A percentile compares a stretch with the other conserved stretches of the same genome.
phyloP scores from a whole-genome alignment of 2,329 filamentous ascomycete species.

The Ceratocystis variospora region DNA sequence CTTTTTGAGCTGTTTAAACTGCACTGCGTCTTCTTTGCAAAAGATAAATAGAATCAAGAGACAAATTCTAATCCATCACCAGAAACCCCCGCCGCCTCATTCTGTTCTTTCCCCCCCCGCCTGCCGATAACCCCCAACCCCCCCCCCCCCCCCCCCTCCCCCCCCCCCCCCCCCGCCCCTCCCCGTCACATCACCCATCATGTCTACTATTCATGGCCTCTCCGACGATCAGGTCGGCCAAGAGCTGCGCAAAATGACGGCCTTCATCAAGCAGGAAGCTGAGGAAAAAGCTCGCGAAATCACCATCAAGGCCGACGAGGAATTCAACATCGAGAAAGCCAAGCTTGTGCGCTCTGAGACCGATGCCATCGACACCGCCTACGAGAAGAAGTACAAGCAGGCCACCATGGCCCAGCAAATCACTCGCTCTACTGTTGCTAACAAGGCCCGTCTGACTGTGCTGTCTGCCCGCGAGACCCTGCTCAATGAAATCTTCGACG shows the following conservation, averaged over 20 bases:
- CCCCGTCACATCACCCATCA: conserved; percentile 9
- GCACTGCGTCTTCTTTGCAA: neutral
- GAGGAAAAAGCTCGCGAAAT: conserved; percentile 95
- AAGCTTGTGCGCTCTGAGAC: conserved; percentile 96
- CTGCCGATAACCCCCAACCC: neutral
- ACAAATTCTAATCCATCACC: neutral
- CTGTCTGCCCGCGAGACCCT: conserved; percentile 79
- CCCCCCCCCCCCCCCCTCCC: too few relatives aligned
- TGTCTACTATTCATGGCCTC: conserved; percentile 58
- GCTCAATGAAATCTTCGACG: conserved; percentile 78
- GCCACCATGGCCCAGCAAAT: conserved; percentile 98
- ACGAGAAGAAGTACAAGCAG: conserved; percentile 99
- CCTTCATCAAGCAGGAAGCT: conserved; percentile 98
- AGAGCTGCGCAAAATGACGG: conserved; percentile 99
- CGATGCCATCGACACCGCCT: conserved; percentile 75
- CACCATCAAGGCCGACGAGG: conserved; percentile 94
- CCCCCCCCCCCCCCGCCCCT: too few relatives aligned
- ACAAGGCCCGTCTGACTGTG: conserved; percentile 86
- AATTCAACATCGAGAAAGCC: conserved; percentile 97
- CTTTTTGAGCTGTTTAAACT: conserved; percentile 6
- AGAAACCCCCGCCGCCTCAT: neutral
- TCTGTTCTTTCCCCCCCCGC: neutral
- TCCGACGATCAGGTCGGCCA: conserved; percentile 97
- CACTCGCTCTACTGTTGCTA: conserved; percentile 86
- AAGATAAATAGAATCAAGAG: neutral